phyloP scores from a whole-genome alignment of 768 basidiomycete species.

The Phaffia australis region DNA sequence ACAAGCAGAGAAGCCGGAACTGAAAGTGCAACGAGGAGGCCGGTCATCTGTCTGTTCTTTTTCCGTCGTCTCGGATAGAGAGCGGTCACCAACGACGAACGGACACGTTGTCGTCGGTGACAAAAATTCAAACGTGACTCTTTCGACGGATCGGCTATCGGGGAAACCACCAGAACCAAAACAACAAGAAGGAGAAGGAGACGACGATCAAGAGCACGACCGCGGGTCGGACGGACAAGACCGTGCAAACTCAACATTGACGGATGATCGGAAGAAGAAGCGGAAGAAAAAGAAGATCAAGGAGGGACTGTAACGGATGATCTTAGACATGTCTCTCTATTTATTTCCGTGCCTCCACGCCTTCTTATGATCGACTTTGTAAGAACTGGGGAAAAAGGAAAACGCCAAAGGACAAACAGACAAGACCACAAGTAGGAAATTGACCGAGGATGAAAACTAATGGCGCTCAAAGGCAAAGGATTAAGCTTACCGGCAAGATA shows the following conservation, averaged over 20 bases:
- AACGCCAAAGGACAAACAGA: slow-evolving; percentile 10
- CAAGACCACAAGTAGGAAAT: slow-evolving; percentile 5
- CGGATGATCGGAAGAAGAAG: slow-evolving; percentile 3
- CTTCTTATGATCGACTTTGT: not conserved
- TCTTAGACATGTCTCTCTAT: not conserved
- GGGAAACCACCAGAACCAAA: not conserved
- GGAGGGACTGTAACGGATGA: not conserved
- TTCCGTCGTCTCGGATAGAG: slow-evolving; percentile 52
- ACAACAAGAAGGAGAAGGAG: not conserved
- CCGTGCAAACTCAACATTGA: not conserved
- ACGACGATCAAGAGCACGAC: not conserved
- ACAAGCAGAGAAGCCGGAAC: slow-evolving; percentile 25
- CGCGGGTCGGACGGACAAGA: not conserved
- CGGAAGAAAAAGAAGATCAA: slow-evolving; percentile 12
- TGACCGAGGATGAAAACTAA: not conserved
- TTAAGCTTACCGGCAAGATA: not conserved
- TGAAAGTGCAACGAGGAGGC: slow-evolving; percentile 60
- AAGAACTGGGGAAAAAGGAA: not conserved
- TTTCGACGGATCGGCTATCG: not conserved
- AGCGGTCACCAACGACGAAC: slow-evolving; percentile 55
- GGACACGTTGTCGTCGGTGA: slow-evolving; percentile 52
- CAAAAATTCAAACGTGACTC: too few relatives aligned
- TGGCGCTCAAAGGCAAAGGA: not conserved
- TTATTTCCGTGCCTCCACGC: not conserved
- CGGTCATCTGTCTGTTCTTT: slow-evolving; percentile 70